Base-by-base conservation (phyloP, 2,329 filamentous ascomycete genomes). In the Teratosphaeria gauchensis region DNA sequence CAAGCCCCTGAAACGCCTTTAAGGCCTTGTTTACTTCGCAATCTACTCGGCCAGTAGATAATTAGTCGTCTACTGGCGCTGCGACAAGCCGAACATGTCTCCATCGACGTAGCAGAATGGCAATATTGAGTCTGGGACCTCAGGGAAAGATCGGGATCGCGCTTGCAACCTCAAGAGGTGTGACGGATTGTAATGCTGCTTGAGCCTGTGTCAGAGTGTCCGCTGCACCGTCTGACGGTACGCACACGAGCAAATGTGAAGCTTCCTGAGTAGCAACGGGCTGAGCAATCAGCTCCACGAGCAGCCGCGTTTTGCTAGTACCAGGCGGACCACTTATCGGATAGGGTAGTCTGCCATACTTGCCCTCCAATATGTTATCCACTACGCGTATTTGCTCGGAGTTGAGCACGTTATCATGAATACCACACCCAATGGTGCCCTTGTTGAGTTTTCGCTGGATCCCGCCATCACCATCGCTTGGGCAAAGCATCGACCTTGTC, bases 231-330 rank as follows among this genome's bases (percentile, higher is more conserved):
- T 68, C 66, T n/a, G 65, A 68, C 3, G 66, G 66, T 11, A 65
- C 65, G 48, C 64, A 68, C 28, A 68, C 56, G 5, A 68, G 56
- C 2, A 68, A 28, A 52, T 62, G 63, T 7, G 59, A 53, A 2
- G 56, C 55, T 32, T 56, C 19, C 8, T 63, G 19, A 35, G 52
- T 53, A 7, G 21, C 11, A 35, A 66, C 38, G 0, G 68, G 54
- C 55, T 69, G 67, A 32, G 75, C 63, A 9, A 76, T 73, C 56
- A 71, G 71, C 64, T 80, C 78, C 19, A 79, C 77, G 1, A 80
- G 63, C 2, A 77, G 80, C 59, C 79, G 80, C 8, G 78, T 80
- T 64, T 81, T 80, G 0, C 78, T 78, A 6, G 78, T 80, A n/a
- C 78, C 78, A 11, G 78, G 78, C 9, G 78, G 78, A 0, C 78